Conservation (phyloP, 805 yeast genomes). For the Spathaspora passalidarum region DNA sequence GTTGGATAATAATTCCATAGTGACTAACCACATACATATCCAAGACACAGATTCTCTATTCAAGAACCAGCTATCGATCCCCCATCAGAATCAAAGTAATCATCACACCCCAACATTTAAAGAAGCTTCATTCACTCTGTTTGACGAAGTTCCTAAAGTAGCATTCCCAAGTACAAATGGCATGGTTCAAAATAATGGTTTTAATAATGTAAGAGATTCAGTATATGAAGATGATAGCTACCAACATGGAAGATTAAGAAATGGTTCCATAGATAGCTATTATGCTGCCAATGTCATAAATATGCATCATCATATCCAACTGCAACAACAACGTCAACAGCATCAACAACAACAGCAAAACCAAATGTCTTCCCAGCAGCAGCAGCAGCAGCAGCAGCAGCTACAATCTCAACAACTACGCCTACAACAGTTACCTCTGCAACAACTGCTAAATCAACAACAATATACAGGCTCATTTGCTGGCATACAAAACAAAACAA, state of each 20-base stretch:
- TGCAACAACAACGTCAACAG: background rate
- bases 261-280: constrained; percentile 17
- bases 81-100: constrained; percentile 2
- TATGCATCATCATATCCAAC: constrained; percentile 5
- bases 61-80: constrained; percentile 4
- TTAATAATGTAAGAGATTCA: constrained; percentile 5
- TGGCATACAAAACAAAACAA: background rate
- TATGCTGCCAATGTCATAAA: constrained; percentile 12
- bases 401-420: constrained; percentile 2
- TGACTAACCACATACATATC: constrained; percentile 4
- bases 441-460: constrained; percentile 4
- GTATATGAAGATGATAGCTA: constrained; percentile 5
- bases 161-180: constrained; percentile 8
- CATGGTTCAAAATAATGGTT: background rate
- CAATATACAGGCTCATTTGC: background rate
- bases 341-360: constrained; percentile 5
- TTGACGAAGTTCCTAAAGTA: constrained; percentile 11
- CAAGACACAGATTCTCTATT: constrained; percentile 10
- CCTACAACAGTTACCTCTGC: background rate
- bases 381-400: background rate
- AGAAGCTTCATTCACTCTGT: constrained; percentile 8
- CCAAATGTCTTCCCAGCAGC: background rate
- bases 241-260: constrained; percentile 8
- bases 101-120: constrained; percentile 2
- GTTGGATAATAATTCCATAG: constrained; percentile 7